Evolutionary conservation across 2,329 filamentous ascomycete genomes (phyloP).

Genomic region (Acrocalymma vagum): DNA sequence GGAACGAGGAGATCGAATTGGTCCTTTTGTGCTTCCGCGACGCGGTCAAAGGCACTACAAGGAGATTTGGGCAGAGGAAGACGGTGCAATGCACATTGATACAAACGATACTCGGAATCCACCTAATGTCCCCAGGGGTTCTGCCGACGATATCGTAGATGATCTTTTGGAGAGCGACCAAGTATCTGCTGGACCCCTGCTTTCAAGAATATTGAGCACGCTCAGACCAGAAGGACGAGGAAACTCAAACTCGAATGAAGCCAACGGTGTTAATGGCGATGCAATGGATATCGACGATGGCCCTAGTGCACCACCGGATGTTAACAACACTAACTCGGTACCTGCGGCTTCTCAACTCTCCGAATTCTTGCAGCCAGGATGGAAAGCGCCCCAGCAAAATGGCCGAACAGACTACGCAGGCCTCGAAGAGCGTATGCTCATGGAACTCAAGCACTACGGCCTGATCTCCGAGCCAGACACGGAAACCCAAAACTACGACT

Average conservation of each 20-base stretch:
- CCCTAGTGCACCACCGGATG: slow-evolving; percentile 38
- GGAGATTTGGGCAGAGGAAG: slow-evolving; percentile 94
- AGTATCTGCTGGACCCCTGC: slow-evolving; percentile 85
- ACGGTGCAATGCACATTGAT: slow-evolving; percentile 80
- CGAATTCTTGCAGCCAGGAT: slow-evolving; percentile 77
- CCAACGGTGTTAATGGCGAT: slow-evolving; percentile 62
- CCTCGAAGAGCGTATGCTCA: slow-evolving; percentile 89
- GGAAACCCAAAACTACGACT: slow-evolving; percentile 79
- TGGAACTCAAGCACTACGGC: slow-evolving; percentile 89
- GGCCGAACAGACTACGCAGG: slow-evolving; percentile 81
- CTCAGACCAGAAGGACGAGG: slow-evolving; percentile 79
- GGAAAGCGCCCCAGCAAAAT: slow-evolving; percentile 78
- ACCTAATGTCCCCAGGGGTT: slow-evolving; percentile 83
- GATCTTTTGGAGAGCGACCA: slow-evolving; percentile 88
- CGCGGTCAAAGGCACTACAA: slow-evolving; percentile 86
- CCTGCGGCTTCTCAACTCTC: slow-evolving; percentile 82
- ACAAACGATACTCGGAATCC: slow-evolving; percentile 73
- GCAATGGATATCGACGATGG: slow-evolving; percentile 57
- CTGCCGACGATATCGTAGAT: slow-evolving; percentile 86
- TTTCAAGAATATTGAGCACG: slow-evolving; percentile 80
- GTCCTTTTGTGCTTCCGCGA: slow-evolving; percentile 85
- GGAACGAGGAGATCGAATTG: slow-evolving; percentile 83
- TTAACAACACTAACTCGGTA: slow-evolving; percentile 47
- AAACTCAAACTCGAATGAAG: slow-evolving; percentile 63
- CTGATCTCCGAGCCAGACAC: slow-evolving; percentile 79